Conservation (phyloP, 805 yeast genomes). For the Teunomyces funiuensis region DNA sequence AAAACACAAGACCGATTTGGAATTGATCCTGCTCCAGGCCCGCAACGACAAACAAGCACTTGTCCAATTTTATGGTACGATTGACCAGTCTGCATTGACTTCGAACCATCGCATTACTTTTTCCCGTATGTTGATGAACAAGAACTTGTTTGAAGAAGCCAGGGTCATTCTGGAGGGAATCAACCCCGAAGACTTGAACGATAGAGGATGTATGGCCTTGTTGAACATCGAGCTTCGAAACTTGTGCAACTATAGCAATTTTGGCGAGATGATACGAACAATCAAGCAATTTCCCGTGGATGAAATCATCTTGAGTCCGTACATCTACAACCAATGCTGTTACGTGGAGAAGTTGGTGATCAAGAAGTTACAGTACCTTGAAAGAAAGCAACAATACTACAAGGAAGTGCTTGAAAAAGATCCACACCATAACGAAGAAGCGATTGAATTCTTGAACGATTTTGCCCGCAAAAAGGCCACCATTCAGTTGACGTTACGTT, state of each 20-base stretch:
- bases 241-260: slow-evolving; percentile 19
- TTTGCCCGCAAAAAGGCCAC: not conserved
- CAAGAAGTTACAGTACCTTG: slow-evolving; percentile 14
- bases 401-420: not conserved
- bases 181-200: slow-evolving; percentile 24
- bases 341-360: slow-evolving; percentile 27
- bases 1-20: slow-evolving; percentile 11
- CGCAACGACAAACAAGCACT: slow-evolving; percentile 18
- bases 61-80: slow-evolving; percentile 13
- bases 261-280: slow-evolving; percentile 14
- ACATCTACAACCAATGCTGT: slow-evolving; percentile 31
- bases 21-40: slow-evolving; percentile 20
- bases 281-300: slow-evolving; percentile 34
- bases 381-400: slow-evolving; percentile 4
- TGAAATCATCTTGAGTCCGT: slow-evolving; percentile 31
- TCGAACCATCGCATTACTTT: slow-evolving; percentile 29
- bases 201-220: slow-evolving; percentile 24
- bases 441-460: slow-evolving; percentile 8
- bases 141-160: slow-evolving; percentile 24
- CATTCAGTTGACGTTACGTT: slow-evolving; percentile 5
- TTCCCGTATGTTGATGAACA: slow-evolving; percentile 31
- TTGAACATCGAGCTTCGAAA: slow-evolving; percentile 27
- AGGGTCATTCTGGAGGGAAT: slow-evolving; percentile 21
- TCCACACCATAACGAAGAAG: slow-evolving; percentile 4
- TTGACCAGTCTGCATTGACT: slow-evolving; percentile 7